These are phyloP conservation scores for Chaetomium cochliodes DNA, from an alignment of 495 filamentous ascomycete genomes.

Conservation along the genomic window DNA sequence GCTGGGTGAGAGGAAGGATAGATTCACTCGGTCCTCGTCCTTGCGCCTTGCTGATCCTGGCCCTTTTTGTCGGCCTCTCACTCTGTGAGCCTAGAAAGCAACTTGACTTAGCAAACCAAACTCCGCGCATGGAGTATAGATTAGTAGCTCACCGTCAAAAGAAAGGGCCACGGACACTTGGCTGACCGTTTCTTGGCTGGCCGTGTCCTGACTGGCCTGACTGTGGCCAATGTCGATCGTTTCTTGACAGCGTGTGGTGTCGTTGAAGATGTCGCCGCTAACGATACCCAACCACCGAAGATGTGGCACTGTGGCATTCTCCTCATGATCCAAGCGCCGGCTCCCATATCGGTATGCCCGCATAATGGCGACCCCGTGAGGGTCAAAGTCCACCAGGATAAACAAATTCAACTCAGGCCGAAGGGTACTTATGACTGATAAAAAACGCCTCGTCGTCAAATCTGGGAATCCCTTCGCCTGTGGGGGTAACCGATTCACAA, in stretches of 20 bases:
- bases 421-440: constrained; percentile 45
- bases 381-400: constrained; percentile 79
- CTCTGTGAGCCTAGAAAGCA: constrained; percentile 8
- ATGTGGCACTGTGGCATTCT: constrained; percentile 53
- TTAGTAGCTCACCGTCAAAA: constrained; percentile 8
- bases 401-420: constrained; percentile 53
- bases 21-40: constrained; percentile 15
- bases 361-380: constrained; percentile 82
- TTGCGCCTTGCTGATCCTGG: constrained; percentile 6
- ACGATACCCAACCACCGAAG: constrained; percentile 76
- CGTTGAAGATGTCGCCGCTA: constrained; percentile 54
- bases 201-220: constrained; percentile 21
- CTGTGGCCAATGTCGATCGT: constrained; percentile 6
- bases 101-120: neutral
- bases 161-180: constrained; percentile 24
- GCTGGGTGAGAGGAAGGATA: constrained; percentile 51
- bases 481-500: neutral
- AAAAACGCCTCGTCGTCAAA: constrained; percentile 71
- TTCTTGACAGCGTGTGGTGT: neutral
- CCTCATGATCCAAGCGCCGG: constrained; percentile 65
- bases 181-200: constrained; percentile 24
- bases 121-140: neutral
- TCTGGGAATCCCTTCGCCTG: constrained; percentile 94
- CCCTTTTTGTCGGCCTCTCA: constrained; percentile 23
- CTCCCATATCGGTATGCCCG: constrained; percentile 89